phyloP scores from a whole-genome alignment of 108 stramenopile genomes.

The Skeletonema potamos region DNA sequence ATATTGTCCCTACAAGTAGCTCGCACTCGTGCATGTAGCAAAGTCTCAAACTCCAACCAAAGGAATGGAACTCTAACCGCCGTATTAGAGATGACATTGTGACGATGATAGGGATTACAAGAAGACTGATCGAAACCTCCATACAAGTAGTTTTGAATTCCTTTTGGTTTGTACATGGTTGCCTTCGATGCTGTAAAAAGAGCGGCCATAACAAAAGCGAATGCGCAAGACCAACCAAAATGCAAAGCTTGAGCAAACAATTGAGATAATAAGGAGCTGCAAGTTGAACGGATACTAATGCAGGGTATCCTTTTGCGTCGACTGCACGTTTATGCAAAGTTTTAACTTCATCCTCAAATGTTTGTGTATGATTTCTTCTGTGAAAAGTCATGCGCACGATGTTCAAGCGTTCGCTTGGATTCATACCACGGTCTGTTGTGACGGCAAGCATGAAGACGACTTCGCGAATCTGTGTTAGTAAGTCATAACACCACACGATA shows the following conservation, averaged over 20 bases:
- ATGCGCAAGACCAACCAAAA: constrained; percentile 17
- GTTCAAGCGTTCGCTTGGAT: constrained; percentile 16
- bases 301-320: constrained; percentile 15
- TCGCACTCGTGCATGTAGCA: constrained; percentile 32
- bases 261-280: constrained; percentile 44
- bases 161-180: neutral
- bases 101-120: constrained; percentile 14
- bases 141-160: neutral
- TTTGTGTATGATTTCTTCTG: neutral
- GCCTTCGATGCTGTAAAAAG: neutral
- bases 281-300: constrained; percentile 32
- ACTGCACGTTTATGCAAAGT: constrained; percentile 5
- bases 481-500: constrained; percentile 82
- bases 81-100: neutral
- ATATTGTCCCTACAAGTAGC: constrained; percentile 30
- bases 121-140: constrained; percentile 4
- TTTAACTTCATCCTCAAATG: constrained; percentile 6
- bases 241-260: constrained; percentile 29
- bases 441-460: constrained; percentile 49
- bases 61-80: neutral
- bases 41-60: neutral
- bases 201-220: constrained; percentile 1
- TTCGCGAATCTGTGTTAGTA: constrained; percentile 55
- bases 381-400: constrained; percentile 9
- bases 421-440: constrained; percentile 23